These are phyloP conservation scores for Xylariaceae sp. DNA, from an alignment of 2,329 filamentous ascomycete species.

Conservation along the genomic window DNA sequence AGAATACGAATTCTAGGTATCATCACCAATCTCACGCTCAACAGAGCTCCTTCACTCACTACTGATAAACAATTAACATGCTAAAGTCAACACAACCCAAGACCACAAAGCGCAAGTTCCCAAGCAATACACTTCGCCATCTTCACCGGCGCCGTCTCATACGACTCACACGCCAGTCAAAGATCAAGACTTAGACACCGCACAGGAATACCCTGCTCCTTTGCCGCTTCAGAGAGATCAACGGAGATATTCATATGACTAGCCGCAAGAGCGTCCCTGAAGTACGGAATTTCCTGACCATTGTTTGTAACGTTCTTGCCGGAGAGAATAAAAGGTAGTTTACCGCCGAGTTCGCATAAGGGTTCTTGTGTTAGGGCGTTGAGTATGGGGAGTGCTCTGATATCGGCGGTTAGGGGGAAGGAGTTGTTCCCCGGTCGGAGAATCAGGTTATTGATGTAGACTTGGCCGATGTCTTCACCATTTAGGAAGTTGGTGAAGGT, in stretches of 20 bases:
- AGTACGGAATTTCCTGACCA: constrained; percentile 51
- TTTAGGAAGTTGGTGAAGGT: constrained; percentile 55
- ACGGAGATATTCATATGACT: constrained; percentile 49
- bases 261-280: constrained; percentile 47
- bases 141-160: neutral
- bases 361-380: constrained; percentile 36
- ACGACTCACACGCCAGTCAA: neutral
- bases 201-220: constrained; percentile 4
- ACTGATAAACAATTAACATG: no score
- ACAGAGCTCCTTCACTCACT: no score
- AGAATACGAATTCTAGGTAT: no score
- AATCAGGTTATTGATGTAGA: constrained; percentile 53
- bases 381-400: constrained; percentile 48
- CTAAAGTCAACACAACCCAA: no score
- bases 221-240: constrained; percentile 29
- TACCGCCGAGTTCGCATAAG: constrained; percentile 47
- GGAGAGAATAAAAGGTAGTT: constrained; percentile 50
- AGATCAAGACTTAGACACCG: neutral
- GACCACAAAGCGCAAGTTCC: no score
- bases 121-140: no score
- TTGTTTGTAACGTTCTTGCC: constrained; percentile 48
- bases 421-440: constrained; percentile 56
- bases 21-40: no score
- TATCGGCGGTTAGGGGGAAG: constrained; percentile 48
- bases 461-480: constrained; percentile 47